These are phyloP conservation scores for Chaetomium globosum DNA, from an alignment of 2,329 filamentous ascomycete species.

Conservation along the genomic window DNA sequence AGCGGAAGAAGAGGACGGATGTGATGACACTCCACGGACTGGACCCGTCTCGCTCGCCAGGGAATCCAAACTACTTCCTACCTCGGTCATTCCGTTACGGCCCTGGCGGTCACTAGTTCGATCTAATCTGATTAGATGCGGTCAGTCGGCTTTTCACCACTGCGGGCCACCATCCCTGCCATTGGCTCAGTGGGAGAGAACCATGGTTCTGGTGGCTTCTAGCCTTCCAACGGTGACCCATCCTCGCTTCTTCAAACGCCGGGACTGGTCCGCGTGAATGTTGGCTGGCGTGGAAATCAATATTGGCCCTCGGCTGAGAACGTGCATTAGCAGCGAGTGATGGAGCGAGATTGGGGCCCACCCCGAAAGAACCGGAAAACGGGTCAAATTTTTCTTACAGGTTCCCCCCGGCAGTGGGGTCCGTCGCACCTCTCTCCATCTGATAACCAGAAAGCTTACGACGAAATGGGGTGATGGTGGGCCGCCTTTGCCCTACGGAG, in stretches of 20 bases:
- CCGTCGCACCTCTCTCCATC: constrained; percentile 27
- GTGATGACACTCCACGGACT: neutral
- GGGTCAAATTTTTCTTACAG: constrained; percentile 24
- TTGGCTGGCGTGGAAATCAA: too few relatives aligned
- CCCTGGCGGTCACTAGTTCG: neutral
- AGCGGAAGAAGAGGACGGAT: neutral
- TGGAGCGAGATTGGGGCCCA: neutral
- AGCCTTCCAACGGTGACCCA: neutral
- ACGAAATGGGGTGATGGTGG: constrained; percentile 26
- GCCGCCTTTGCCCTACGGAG: constrained; percentile 9
- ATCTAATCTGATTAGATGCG: constrained; percentile 36
- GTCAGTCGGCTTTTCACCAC: constrained; percentile 12
- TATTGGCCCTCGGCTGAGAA: constrained; percentile 15
- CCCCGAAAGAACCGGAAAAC: neutral
- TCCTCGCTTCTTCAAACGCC: neutral
- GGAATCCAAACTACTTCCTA: neutral
- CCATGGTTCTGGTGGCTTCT: neutral
- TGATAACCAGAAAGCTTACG: constrained; percentile 30
- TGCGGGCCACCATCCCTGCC: neutral
- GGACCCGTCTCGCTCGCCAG: neutral
- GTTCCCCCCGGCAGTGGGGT: constrained; percentile 6
- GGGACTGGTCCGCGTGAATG: neutral
- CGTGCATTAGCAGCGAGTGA: neutral
- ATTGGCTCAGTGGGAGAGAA: neutral
- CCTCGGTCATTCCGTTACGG: neutral